Conservation (phyloP, 352 stramenopile genomes). For the Globisporangium yorkense region DNA sequence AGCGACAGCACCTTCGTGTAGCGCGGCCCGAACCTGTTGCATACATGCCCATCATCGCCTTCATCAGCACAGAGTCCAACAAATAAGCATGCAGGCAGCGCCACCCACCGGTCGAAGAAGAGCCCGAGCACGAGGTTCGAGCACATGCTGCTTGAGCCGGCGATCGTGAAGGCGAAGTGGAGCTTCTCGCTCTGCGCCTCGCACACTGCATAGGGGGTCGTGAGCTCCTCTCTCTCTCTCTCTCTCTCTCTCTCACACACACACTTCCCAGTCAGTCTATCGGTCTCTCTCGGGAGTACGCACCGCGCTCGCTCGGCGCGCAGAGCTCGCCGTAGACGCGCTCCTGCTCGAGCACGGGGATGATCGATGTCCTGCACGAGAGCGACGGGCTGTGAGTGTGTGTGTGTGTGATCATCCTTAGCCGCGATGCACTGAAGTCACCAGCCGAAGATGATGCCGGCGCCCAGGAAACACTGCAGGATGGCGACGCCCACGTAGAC, state of each 20-base stretch:
- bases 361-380: conserved; percentile 37
- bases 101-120: conserved; percentile 42
- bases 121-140: conserved; percentile 59
- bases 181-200: conserved; percentile 44
- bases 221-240: not conserved
- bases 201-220: conserved; percentile 23
- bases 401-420: not conserved
- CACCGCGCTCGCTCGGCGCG: conserved; percentile 27
- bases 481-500: conserved; percentile 47
- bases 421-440: conserved; percentile 4
- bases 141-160: conserved; percentile 50
- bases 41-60: too few species aligned
- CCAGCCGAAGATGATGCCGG: conserved; percentile 61
- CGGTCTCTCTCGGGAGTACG: conserved; percentile 3
- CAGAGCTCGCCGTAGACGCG: conserved; percentile 55
- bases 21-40: conserved; percentile 39
- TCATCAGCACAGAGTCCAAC: not conserved
- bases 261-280: too few species aligned
- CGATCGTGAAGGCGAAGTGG: conserved; percentile 59
- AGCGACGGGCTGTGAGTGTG: not conserved
- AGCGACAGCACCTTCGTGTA: conserved; percentile 50
- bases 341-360: conserved; percentile 54
- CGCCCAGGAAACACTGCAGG: conserved; percentile 55
- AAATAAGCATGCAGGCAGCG: not conserved
- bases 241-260: too few species aligned